phyloP scores from a whole-genome alignment of 1,139 yeast species.

The Geotrichum aggregatum region DNA sequence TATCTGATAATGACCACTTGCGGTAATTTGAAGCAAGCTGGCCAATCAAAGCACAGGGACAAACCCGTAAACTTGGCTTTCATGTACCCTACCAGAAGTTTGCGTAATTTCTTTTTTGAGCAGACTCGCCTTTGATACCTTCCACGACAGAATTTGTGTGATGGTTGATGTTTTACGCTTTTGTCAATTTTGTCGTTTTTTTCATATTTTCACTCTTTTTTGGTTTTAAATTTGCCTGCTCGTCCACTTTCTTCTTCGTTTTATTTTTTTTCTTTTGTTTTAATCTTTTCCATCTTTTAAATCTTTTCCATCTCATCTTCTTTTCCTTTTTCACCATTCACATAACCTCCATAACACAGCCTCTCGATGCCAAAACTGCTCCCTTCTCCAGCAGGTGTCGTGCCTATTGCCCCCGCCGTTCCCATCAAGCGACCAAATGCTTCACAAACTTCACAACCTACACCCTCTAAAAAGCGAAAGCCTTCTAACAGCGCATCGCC shows the following conservation, averaged over 20 bases:
- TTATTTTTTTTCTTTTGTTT: background rate
- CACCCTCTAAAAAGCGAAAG: background rate
- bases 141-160: background rate
- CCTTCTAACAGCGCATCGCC: background rate
- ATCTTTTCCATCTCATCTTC: conserved; percentile 1
- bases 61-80: background rate
- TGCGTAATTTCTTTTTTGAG: background rate
- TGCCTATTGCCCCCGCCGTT: conserved; percentile 5
- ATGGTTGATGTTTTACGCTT: background rate
- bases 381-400: background rate
- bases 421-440: background rate
- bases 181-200: background rate
- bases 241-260: background rate
- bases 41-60: background rate
- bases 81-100: too few species aligned
- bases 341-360: too few species aligned
- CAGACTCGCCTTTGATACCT: too few species aligned
- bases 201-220: background rate
- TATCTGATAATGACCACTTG: too few species aligned
- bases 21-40: background rate
- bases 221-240: background rate
- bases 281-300: background rate
- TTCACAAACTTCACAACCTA: background rate
- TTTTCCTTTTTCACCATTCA: background rate
- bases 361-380: conserved; percentile 3